Conservation (phyloP, 2,329 filamentous ascomycete genomes). For the Colletotrichum karsti region DNA sequence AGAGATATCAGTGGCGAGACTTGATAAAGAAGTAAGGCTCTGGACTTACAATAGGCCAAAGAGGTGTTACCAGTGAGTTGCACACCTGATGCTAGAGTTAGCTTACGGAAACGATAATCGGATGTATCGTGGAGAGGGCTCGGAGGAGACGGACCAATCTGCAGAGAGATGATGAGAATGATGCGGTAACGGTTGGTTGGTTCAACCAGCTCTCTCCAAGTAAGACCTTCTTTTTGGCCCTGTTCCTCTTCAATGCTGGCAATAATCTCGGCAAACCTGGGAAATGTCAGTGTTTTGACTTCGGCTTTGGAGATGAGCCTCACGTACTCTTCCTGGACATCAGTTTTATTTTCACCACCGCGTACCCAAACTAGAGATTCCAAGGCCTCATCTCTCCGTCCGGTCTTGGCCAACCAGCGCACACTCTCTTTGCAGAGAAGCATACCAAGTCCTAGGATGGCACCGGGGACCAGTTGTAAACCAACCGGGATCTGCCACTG, state of each 20-base stretch:
- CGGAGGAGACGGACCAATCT: constrained; percentile 46
- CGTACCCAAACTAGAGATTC: constrained; percentile 60
- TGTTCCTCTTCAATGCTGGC: constrained; percentile 56
- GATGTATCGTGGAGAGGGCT: too few species aligned
- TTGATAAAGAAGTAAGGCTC: too few species aligned
- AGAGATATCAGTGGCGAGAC: background rate
- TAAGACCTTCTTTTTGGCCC: constrained; percentile 51
- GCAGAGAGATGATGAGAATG: constrained; percentile 57
- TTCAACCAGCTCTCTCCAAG: constrained; percentile 53
- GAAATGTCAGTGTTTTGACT: too few species aligned
- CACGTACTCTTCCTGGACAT: constrained; percentile 47
- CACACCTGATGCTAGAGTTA: constrained; percentile 34
- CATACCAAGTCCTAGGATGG: constrained; percentile 56
- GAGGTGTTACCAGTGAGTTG: constrained; percentile 61
- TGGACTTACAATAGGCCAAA: constrained; percentile 53
- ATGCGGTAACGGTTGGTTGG: constrained; percentile 57
- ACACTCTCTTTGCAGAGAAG: constrained; percentile 56
- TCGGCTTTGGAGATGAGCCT: too few species aligned
- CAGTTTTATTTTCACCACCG: constrained; percentile 47
- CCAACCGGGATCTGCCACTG: constrained; percentile 61
- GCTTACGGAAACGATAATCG: background rate
- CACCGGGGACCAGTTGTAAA: constrained; percentile 56
- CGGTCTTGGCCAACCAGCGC: constrained; percentile 55
- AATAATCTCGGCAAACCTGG: constrained; percentile 51
- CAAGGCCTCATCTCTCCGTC: constrained; percentile 53